These are phyloP conservation scores for Diaporthe sp. DNA, from an alignment of 2,329 filamentous ascomycete species.

Conservation along the genomic window DNA sequence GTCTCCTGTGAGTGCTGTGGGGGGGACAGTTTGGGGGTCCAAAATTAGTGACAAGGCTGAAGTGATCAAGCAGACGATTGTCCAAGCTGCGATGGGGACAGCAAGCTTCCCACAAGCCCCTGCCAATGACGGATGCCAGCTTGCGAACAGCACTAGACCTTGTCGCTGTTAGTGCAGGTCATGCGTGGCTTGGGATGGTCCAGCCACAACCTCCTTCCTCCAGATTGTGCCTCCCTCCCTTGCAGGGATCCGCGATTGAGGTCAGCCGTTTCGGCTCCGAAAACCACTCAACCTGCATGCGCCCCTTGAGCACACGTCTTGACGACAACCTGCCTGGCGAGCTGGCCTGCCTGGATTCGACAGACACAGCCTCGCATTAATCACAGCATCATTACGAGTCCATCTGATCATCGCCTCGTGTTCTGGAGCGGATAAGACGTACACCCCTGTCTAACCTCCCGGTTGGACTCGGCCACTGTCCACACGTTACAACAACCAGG, in stretches of 20 bases:
- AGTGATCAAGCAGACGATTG: not conserved
- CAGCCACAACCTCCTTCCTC: not conserved
- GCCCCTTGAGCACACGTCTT: not conserved
- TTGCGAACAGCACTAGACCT: not conserved
- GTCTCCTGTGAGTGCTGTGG: not conserved
- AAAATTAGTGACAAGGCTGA: not conserved
- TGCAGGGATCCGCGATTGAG: not conserved
- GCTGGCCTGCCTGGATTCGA: not conserved
- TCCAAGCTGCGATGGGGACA: conserved; percentile 16
- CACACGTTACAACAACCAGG: not conserved
- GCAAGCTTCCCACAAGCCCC: conserved; percentile 3
- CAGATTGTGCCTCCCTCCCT: not conserved
- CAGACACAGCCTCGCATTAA: conserved; percentile 8
- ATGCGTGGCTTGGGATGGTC: not conserved
- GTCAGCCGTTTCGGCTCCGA: conserved; percentile 12
- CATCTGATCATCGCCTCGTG: conserved; percentile 24
- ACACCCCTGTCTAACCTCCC: not conserved
- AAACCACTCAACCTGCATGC: not conserved
- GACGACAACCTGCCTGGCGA: not conserved
- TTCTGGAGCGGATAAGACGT: not conserved
- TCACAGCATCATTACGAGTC: conserved; percentile 25
- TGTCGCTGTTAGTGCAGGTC: conserved; percentile 9
- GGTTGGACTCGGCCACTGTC: not conserved
- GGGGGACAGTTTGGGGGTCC: not conserved
- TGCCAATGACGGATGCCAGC: conserved; percentile 17